Evolutionary conservation across 306 rosid genomes (phyloP).

Genomic region (Amphicarpaea edgeworthii): DNA sequence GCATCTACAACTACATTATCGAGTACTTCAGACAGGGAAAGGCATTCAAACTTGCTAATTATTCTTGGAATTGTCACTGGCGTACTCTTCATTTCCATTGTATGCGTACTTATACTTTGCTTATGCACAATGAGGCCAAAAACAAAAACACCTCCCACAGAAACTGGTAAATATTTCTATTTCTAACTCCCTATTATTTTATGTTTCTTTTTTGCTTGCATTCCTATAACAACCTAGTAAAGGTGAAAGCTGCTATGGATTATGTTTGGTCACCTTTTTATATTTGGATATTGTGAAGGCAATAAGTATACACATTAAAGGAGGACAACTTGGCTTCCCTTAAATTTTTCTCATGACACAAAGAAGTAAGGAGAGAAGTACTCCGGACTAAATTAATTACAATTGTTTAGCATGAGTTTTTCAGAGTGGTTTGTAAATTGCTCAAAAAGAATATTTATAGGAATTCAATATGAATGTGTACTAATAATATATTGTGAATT

Average conservation of each 20-base stretch:
- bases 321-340: conserved; percentile 31
- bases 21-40: conserved; percentile 58
- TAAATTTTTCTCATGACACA: conserved; percentile 23
- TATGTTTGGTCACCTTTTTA: conserved; percentile 28
- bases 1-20: conserved; percentile 56
- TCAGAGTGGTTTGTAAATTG: conserved; percentile 7
- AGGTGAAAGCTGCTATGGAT: conserved; percentile 18
- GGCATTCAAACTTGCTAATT: conserved; percentile 68
- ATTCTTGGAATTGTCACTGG: conserved; percentile 78
- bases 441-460: not conserved
- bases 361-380: conserved; percentile 8
- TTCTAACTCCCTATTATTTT: conserved; percentile 19
- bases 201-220: conserved; percentile 19
- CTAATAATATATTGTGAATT: conserved; percentile 9
- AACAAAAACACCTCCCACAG: conserved; percentile 58
- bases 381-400: not conserved
- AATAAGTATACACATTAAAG: conserved; percentile 20
- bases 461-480: not conserved
- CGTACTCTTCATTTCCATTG: conserved; percentile 69
- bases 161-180: conserved; percentile 64
- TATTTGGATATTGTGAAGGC: conserved; percentile 30
- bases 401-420: not conserved
- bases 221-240: conserved; percentile 32
- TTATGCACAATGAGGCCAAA: conserved; percentile 61
- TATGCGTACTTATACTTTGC: conserved; percentile 66